phyloP scores from a whole-genome alignment of 2,329 filamentous ascomycete species.

The Sordariomycetes sp. region DNA sequence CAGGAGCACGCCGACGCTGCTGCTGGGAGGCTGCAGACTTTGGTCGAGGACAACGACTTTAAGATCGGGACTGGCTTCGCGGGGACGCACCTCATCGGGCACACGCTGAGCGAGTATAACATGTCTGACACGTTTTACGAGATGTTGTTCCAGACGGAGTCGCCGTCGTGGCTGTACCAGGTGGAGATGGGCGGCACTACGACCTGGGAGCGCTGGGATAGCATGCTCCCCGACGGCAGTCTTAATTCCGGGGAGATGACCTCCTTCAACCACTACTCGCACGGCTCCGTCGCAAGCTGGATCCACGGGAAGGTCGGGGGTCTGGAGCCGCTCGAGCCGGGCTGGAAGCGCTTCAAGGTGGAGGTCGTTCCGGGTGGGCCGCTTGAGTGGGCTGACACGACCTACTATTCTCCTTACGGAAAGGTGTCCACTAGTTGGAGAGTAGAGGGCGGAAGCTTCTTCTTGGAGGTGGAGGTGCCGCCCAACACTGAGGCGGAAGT shows the following conservation, averaged over 20 bases:
- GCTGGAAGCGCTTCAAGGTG: slow-evolving; percentile 2
- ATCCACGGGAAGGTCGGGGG: slow-evolving; percentile 31
- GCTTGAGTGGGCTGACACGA: slow-evolving; percentile 4
- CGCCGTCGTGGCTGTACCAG: slow-evolving; percentile 37
- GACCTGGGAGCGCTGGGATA: slow-evolving; percentile 41
- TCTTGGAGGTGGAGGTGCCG: not conserved
- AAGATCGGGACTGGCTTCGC: slow-evolving; percentile 31
- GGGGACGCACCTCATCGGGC: slow-evolving; percentile 26
- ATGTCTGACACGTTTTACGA: slow-evolving; percentile 26
- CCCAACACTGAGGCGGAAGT: not conserved
- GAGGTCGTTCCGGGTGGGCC: slow-evolving; percentile 5
- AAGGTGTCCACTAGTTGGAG: not conserved
- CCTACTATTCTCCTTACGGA: not conserved
- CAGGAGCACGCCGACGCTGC: slow-evolving; percentile 8
- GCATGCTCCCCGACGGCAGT: slow-evolving; percentile 27
- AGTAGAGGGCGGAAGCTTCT: not conserved
- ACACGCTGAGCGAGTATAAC: slow-evolving; percentile 17
- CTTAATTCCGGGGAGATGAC: slow-evolving; percentile 36
- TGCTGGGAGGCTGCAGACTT: slow-evolving; percentile 15
- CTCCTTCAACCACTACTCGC: slow-evolving; percentile 39
- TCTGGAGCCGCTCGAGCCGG: slow-evolving; percentile 27
- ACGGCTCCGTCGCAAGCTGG: slow-evolving; percentile 37
- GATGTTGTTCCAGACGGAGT: slow-evolving; percentile 33
- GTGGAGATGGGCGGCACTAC: slow-evolving; percentile 29
- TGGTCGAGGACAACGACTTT: slow-evolving; percentile 21